Evolutionary conservation across 257 asterid species (phyloP), one percentile per base, ranked within the genome.

Genomic region (Coffea eugenioides): DNA sequence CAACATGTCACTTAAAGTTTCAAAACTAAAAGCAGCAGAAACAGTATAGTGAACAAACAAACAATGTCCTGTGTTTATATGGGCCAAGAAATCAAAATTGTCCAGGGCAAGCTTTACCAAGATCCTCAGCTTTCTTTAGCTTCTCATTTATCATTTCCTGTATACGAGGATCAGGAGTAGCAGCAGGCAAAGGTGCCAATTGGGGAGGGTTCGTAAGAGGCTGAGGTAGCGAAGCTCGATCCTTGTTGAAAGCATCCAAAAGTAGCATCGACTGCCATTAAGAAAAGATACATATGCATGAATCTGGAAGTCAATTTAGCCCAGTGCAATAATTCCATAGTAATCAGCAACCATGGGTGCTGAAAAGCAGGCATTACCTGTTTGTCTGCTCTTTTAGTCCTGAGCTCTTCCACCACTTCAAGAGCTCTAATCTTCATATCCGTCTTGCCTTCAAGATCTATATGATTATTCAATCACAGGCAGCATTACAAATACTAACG

Each of bases 221-320:
- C 86, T 93, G 98, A 27, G 99, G 98, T 79, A 96, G 91, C 34
- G 95, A 86, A 73, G 97, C 98, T 73, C 99, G 96, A 74, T 96
- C 99, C 84, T 88, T 96, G 94, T 96, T 96, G 91, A 96, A 96
- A 74, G 99, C 99, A 86, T 96, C 99, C 92, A 96, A 88, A 80
- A 96, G 98, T 81, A 94, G 97, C 91, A 87, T 89, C 8, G 99
- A 83, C 99, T 96, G 92, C 77, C 79, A 85, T 79, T 49, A 21
- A 69, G 73, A 88, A 70, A 31, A 66, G 4, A 34, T 6, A 2
- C 27, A 25, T 0, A 49, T 27, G 21, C 14, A 27, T 25, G 46
- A 73, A 11, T 51, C 59, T 21, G 52, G 7, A 73, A 2, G 23
- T 51, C 77, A 49, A 25, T 25, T 49, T 27, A 7, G 7, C 21